Evolutionary conservation across 2,329 filamentous ascomycete genomes (phyloP).

Genomic region (Arthroderma uncinatum): DNA sequence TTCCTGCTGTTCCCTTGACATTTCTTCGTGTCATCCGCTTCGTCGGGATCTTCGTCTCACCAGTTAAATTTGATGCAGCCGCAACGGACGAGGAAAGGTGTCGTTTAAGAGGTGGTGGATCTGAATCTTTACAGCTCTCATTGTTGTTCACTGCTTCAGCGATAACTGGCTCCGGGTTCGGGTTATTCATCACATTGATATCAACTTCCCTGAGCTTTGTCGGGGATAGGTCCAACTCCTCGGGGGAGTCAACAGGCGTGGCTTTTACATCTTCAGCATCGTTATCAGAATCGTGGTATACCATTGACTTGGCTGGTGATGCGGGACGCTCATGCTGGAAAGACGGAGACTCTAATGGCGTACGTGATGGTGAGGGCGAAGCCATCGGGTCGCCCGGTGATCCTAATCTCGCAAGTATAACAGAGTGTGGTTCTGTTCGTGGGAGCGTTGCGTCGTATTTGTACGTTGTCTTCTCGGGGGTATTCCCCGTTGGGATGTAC

Average conservation of each 20-base stretch:
- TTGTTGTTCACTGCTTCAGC: background rate
- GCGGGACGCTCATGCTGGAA: slow-evolving; percentile 20
- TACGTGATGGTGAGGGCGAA: slow-evolving; percentile 11
- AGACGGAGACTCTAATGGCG: background rate
- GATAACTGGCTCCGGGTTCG: slow-evolving; percentile 14
- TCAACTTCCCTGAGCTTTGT: slow-evolving; percentile 43
- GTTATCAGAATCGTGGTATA: slow-evolving; percentile 42
- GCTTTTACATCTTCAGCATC: slow-evolving; percentile 21
- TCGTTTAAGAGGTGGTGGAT: slow-evolving; percentile 20
- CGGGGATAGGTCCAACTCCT: slow-evolving; percentile 25
- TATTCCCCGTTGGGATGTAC: slow-evolving; percentile 75
- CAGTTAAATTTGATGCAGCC: slow-evolving; percentile 16
- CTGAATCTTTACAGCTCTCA: slow-evolving; percentile 20
- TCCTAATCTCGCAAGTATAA: slow-evolving; percentile 43
- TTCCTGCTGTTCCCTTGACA: slow-evolving; percentile 19
- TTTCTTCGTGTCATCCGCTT: slow-evolving; percentile 31
- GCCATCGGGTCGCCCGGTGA: slow-evolving; percentile 26
- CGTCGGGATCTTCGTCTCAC: slow-evolving; percentile 34
- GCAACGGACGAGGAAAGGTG: slow-evolving; percentile 16
- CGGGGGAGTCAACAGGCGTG: slow-evolving; percentile 19
- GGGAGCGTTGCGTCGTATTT: slow-evolving; percentile 70
- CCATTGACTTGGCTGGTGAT: slow-evolving; percentile 41
- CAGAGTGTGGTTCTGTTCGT: slow-evolving; percentile 55
- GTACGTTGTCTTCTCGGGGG: slow-evolving; percentile 71
- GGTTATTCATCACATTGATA: slow-evolving; percentile 35